phyloP scores from a whole-genome alignment of 1,139 yeast genomes.

The Magnusiomyces suaveolens region DNA sequence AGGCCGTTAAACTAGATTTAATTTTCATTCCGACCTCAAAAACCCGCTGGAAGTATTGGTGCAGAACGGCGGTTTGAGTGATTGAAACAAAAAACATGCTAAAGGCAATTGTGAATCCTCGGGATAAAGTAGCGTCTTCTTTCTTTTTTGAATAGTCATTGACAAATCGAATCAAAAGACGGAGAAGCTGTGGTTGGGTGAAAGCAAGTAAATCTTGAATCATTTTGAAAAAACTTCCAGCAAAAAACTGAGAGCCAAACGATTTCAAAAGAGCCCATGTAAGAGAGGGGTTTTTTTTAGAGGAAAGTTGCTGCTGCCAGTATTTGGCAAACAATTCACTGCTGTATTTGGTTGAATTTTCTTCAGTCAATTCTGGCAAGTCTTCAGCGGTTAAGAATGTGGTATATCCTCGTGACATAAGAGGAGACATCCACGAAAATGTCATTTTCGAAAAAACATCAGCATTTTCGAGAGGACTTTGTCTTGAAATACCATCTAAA shows the following conservation, averaged over 20 bases:
- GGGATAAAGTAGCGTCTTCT: slow-evolving; percentile 41
- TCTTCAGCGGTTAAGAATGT: slow-evolving; percentile 67
- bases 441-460: slow-evolving; percentile 71
- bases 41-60: slow-evolving; percentile 85
- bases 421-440: slow-evolving; percentile 85
- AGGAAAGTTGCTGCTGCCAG: slow-evolving; percentile 47
- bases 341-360: slow-evolving; percentile 42
- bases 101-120: slow-evolving; percentile 73
- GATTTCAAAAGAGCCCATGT: slow-evolving; percentile 51
- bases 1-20: slow-evolving; percentile 64
- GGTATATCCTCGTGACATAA: slow-evolving; percentile 77
- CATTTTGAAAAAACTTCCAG: slow-evolving; percentile 72
- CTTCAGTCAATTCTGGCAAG: slow-evolving; percentile 68
- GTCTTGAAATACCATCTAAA: slow-evolving; percentile 33
- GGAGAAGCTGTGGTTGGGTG: slow-evolving; percentile 78
- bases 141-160: slow-evolving; percentile 48
- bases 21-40: slow-evolving; percentile 88
- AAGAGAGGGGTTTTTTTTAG: slow-evolving; percentile 51
- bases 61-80: slow-evolving; percentile 73
- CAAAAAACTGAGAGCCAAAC: slow-evolving; percentile 58
- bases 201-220: slow-evolving; percentile 76
- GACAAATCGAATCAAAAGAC: slow-evolving; percentile 69
- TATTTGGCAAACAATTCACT: slow-evolving; percentile 40
- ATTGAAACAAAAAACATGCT: slow-evolving; percentile 80
- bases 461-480: slow-evolving; percentile 69